A percentile compares a stretch with the other conserved stretches of the same genome.
Evolutionary conservation across 2,329 filamentous ascomycete species (phyloP).

Genomic region (Zasmidium cellare): DNA sequence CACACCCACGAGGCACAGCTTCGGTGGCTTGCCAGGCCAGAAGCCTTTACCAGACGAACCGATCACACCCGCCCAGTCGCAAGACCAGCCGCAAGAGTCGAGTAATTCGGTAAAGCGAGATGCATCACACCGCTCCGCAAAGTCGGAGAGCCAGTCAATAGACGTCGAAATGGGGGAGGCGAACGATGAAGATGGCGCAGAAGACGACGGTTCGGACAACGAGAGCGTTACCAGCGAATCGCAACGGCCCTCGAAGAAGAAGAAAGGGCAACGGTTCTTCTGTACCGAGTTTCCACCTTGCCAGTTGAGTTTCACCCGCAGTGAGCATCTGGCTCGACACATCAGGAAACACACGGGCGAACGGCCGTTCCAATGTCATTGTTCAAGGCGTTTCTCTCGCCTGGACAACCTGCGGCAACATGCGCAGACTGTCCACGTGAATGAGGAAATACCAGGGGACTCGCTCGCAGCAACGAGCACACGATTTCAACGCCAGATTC

Average conservation of each 20-base stretch:
- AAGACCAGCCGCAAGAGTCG: slow-evolving; percentile 10
- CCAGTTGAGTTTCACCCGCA: slow-evolving; percentile 90
- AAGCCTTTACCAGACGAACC: slow-evolving; percentile 42
- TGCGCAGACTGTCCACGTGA: slow-evolving; percentile 95
- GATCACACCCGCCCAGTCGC: slow-evolving; percentile 16
- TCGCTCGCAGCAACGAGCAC: slow-evolving; percentile 91
- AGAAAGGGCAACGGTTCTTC: slow-evolving; percentile 94
- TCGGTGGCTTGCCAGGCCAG: slow-evolving; percentile 49
- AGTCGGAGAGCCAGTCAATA: slow-evolving; percentile 59
- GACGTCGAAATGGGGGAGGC: slow-evolving; percentile 74
- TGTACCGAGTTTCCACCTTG: slow-evolving; percentile 95
- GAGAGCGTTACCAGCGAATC: slow-evolving; percentile 57
- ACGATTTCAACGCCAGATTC: slow-evolving; percentile 86
- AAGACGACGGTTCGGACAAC: slow-evolving; percentile 56
- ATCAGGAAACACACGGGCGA: slow-evolving; percentile 98
- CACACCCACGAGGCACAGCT: slow-evolving; percentile 63
- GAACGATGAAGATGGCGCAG: slow-evolving; percentile 72
- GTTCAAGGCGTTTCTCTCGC: slow-evolving; percentile 85
- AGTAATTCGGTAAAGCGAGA: slow-evolving; percentile 49
- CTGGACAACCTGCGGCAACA: slow-evolving; percentile 95
- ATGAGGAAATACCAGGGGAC: slow-evolving; percentile 92
- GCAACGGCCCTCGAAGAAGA: slow-evolving; percentile 83
- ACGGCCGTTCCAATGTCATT: slow-evolving; percentile 94
- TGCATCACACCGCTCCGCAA: slow-evolving; percentile 62
- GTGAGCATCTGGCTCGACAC: slow-evolving; percentile 91